Conservation (phyloP, 75 land plant species). For the Pinus albicaulis region DNA sequence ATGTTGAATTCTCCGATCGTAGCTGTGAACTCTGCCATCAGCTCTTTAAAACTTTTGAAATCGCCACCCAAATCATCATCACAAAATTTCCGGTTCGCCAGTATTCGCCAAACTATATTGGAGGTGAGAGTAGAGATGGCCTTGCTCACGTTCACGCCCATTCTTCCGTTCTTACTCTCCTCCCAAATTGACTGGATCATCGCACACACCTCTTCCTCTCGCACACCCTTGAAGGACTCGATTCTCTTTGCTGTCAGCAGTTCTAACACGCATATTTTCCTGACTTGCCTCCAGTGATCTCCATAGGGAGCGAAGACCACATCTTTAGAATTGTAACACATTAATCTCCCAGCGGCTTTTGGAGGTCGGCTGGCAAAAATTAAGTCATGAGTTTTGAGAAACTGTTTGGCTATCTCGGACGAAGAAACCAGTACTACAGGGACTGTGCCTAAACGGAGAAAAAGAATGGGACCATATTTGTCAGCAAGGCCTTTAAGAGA, state of each 20-base stretch:
- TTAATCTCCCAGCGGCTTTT: constrained; percentile 18
- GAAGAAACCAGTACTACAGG: constrained; percentile 27
- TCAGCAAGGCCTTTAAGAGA: background rate
- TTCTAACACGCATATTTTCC: constrained; percentile 26
- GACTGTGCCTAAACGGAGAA: constrained; percentile 7
- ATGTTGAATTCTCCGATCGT: constrained; percentile 25
- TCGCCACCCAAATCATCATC: constrained; percentile 9
- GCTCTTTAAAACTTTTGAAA: constrained; percentile 11
- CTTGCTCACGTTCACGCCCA: background rate
- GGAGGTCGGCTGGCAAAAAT: constrained; percentile 27
- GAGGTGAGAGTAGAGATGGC: background rate
- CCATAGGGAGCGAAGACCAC: constrained; percentile 36
- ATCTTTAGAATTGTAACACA: constrained; percentile 22
- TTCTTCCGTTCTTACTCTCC: background rate
- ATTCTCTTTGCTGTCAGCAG: constrained; percentile 26
- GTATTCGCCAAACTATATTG: background rate
- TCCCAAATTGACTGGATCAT: background rate
- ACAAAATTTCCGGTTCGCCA: background rate
- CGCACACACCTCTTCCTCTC: constrained; percentile 20
- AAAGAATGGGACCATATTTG: constrained; percentile 8
- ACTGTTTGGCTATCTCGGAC: constrained; percentile 26
- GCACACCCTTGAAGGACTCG: background rate
- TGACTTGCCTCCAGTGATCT: constrained; percentile 35
- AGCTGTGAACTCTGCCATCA: constrained; percentile 9
- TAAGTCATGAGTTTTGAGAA: constrained; percentile 30